Base-by-base conservation (phyloP, 441 rosid genomes). In the Syzygium syzygioides region DNA sequence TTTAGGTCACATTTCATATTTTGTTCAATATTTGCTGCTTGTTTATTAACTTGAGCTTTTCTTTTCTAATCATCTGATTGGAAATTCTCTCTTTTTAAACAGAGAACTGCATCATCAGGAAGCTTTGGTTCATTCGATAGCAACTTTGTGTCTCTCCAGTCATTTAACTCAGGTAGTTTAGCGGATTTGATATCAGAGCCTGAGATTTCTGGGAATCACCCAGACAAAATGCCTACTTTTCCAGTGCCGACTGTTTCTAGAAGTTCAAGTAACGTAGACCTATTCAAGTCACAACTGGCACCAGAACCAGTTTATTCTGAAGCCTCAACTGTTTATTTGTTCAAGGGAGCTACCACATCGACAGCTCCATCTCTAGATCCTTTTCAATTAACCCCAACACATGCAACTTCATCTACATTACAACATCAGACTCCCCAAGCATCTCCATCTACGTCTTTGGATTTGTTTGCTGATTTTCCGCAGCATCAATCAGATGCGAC, bases 71-170 rank as follows among this genome's bases (percentile, higher is more conserved):
- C 37, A n/a, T 85, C 66, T 64, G 66, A 85, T 30, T 30, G 25
- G 37, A 85, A 85, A 37, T 86, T 89, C n/a, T 28, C 28, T 48
- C 20, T 34, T 86, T 79, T 53, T 90, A 76, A 76, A 85, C 95
- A 98, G 99, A 95, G 97, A 94, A 92, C 95, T 68, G 87, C 92
- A 80, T 98, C 99, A 88, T 91, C 89, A 41, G 97, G 95, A 91
- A 96, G 97, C 93, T 89, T 88, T 88, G 94, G 94, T 87, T 94
- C 98, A 86, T 91, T 95, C 85, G 97, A 94, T 59, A 92, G 94
- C 93, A 94, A 92, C 88, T 91, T 94, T 57, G 28, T 88, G 90
- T 94, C 98, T 90, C 53, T 93, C 89, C 95, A 93, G 92, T 95
- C 97, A 86, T 91, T 89, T 90, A 92, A 93, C 89, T 94, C 95